phyloP scores from a whole-genome alignment of 2,329 filamentous ascomycete species.

The Ophiostoma triangulosporum region DNA sequence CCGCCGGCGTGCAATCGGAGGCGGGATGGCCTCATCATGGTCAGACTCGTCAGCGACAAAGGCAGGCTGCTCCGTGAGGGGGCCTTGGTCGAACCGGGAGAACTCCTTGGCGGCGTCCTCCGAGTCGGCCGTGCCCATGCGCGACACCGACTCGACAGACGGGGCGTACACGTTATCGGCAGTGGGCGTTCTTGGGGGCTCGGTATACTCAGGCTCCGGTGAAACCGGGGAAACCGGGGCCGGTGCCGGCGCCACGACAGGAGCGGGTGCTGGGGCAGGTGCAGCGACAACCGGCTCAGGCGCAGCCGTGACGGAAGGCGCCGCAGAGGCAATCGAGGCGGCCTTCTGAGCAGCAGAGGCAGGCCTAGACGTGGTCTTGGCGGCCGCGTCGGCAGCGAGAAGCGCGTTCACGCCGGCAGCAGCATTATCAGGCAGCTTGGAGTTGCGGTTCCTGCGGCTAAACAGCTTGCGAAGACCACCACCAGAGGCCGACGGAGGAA shows the following conservation, averaged over 20 bases:
- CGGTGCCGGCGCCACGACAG: constrained; percentile 12
- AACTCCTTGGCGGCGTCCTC: constrained; percentile 47
- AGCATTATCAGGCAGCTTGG: constrained; percentile 42
- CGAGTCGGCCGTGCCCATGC: constrained; percentile 45
- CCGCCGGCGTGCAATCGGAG: constrained; percentile 35
- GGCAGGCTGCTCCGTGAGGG: constrained; percentile 72
- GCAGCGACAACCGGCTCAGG: constrained; percentile 2
- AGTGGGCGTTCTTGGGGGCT: constrained; percentile 13
- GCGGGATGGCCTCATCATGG: constrained; percentile 36
- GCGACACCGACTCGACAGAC: constrained; percentile 37
- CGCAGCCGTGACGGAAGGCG: constrained; percentile 18
- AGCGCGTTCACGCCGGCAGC: constrained; percentile 36
- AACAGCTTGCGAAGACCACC: constrained; percentile 53
- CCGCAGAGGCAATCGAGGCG: constrained; percentile 4
- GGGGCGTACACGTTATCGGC: constrained; percentile 29
- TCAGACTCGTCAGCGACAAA: constrained; percentile 49
- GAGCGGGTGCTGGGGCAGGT: constrained; percentile 18
- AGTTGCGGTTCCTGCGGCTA: constrained; percentile 46
- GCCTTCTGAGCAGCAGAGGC: background rate
- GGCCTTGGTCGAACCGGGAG: constrained; percentile 73
- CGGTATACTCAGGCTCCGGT: constrained; percentile 14
- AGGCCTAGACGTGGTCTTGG: background rate
- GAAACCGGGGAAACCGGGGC: background rate
- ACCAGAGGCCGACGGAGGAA: constrained; percentile 9
- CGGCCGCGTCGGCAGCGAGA: constrained; percentile 24